Conservation (phyloP, 805 yeast genomes). For the Metschnikowia gelsemii region DNA sequence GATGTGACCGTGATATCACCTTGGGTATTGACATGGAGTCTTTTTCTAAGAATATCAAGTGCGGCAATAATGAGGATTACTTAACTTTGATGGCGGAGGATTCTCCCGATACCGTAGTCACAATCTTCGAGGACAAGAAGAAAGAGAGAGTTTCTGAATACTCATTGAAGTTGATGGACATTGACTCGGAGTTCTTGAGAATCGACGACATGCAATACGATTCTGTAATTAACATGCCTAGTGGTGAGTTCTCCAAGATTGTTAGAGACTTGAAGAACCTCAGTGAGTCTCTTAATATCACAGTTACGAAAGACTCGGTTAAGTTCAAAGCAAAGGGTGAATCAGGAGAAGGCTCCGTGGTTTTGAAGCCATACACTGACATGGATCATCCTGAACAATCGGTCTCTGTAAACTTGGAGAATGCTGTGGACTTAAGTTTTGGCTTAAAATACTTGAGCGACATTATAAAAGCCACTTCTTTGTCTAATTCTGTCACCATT, state of each 20-base stretch:
- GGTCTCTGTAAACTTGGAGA: constrained; percentile 72
- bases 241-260: constrained; percentile 83
- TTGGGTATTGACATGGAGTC: constrained; percentile 88
- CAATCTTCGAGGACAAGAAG: constrained; percentile 87
- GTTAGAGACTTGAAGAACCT: constrained; percentile 84
- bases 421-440: constrained; percentile 85
- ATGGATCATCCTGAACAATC: constrained; percentile 77
- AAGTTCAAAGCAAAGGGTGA: constrained; percentile 90
- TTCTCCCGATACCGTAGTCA: constrained; percentile 70
- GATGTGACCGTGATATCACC: constrained; percentile 93
- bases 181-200: constrained; percentile 89
- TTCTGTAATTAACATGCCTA: constrained; percentile 81
- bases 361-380: constrained; percentile 79
- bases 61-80: constrained; percentile 88
- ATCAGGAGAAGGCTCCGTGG: constrained; percentile 82
- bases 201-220: constrained; percentile 94
- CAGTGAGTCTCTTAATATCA: constrained; percentile 82
- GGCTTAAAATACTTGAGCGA: constrained; percentile 89
- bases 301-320: constrained; percentile 89
- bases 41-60: constrained; percentile 82
- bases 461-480: constrained; percentile 85
- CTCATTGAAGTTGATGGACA: constrained; percentile 89
- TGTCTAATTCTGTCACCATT: constrained; percentile 74
- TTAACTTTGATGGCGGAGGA: constrained; percentile 89
- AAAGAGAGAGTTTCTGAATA: constrained; percentile 92